Evolutionary conservation across 768 basidiomycete genomes (phyloP), one percentile per base, ranked within the genome.

Genomic region (Xerocomellus dryophilus): DNA sequence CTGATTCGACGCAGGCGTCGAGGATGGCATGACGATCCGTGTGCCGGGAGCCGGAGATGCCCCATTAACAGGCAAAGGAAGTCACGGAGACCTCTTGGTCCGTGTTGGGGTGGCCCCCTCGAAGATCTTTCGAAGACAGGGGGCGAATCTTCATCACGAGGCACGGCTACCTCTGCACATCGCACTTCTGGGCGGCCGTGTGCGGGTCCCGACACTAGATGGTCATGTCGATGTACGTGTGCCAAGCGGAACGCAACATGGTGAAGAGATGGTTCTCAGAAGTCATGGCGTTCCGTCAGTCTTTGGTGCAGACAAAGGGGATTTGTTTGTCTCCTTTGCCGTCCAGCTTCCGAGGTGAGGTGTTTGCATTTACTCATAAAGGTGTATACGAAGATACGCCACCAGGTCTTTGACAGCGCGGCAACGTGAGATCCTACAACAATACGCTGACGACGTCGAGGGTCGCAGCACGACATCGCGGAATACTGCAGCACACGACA

Each of bases 241-340:
- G 39, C 92, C 94, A 51, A 78, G 79, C 20, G 96, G 97, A 42
- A 98, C 96, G 3, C 97, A 98, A 72, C 93, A 88, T 66, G 95
- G 95, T 17, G 93, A 98, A 74, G 94, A 98, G 71, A 95, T 96
- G 84, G 90, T 97, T 20, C 73, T 99, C 64, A 90, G 88, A 73
- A 85, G 86, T 38, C 83, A 90, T 49, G 97, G 97, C 29, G 84
- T 98, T 12, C 69, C 81, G 42, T 77, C 82, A 21, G 77, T 88
- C 7, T 78, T 79, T 65, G 73, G 74, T 46, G 73, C 79, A 39
- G 80, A 80, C 58, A 84, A 79, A 57, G 91, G 96, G 35, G 93
- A 97, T 70, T 74, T 98, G 48, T 90, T 93, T 62, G 90, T 99
- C 50, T 82, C 84, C 39, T 98, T 98, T 76, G 81, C 79, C 34